Evolutionary conservation across 805 yeast genomes (phyloP).

Genomic region (Candida krabiensis): DNA sequence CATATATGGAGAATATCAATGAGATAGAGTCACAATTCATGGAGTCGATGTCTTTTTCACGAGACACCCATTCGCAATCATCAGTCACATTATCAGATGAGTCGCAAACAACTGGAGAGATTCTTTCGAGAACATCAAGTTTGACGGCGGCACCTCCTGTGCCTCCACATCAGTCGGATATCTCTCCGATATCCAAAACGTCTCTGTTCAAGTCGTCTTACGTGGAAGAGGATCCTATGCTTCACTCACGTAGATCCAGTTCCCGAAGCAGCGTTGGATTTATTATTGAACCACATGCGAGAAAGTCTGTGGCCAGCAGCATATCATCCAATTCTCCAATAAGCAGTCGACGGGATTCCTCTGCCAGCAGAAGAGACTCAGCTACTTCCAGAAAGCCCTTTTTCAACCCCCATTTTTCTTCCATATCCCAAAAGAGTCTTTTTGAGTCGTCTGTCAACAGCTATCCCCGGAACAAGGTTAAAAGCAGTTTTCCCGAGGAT

Average conservation of each 20-base stretch:
- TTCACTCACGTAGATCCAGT: not conserved
- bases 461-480: slow-evolving; percentile 1
- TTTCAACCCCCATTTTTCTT: slow-evolving; percentile 8
- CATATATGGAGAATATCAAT: not conserved
- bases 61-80: not conserved
- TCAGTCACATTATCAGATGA: not conserved
- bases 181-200: not conserved
- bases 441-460: slow-evolving; percentile 1
- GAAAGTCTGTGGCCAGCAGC: not conserved
- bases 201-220: slow-evolving; percentile 8
- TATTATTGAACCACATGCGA: not conserved
- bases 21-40: not conserved
- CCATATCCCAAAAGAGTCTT: slow-evolving; percentile 8
- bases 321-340: slow-evolving; percentile 5
- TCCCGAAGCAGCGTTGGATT: not conserved
- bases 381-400: slow-evolving; percentile 6
- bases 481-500: slow-evolving; percentile 5
- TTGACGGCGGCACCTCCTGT: slow-evolving; percentile 11
- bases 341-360: slow-evolving; percentile 3
- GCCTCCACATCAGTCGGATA: slow-evolving; percentile 5
- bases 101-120: not conserved
- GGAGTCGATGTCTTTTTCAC: not conserved
- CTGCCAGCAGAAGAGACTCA: not conserved
- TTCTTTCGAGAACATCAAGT: not conserved
- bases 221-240: slow-evolving; percentile 3